Base-by-base conservation (phyloP, 257 asterid genomes). In the Solanum dulcamara region DNA sequence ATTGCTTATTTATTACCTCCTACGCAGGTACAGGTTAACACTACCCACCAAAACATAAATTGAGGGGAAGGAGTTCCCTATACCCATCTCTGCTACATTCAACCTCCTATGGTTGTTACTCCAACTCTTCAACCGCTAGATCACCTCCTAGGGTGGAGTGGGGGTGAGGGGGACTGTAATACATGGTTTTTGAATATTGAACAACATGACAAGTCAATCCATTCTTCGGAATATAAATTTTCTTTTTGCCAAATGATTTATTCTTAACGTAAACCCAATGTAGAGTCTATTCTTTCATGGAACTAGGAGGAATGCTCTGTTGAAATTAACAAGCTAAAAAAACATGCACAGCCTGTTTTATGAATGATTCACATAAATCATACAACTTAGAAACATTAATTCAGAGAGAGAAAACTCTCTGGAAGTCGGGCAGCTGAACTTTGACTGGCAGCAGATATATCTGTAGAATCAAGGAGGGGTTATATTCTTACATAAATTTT, bases 371-470 rank as follows among this genome's bases (percentile, higher is more conserved):
- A 18, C 10, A 42, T n/a, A 83, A 84, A 48, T 22, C 44, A 84
- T 77, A 74, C 24, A 59, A 74, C 10, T 42, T 26, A 79, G 42
- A 26, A 28, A 68, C 22, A 50, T 60, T 6, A 59, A 35, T 64
- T 42, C 30, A 20, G 59, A 22, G 85, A 62, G 71, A 87, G 75
- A 62, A 64, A 86, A 60, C 99, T 96, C 90, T 96, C 99, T 51
- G 98, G 99, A 70, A 96, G 98, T 81, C 99, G 93, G 83, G 99
- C 93, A 88, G 93, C 89, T 92, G 97, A 86, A 88, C 85, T 91
- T 88, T 91, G 98, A 87, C 85, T 91, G 86, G 89, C 88, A 82
- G 90, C 80, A 28, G 98, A 90, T 17, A 93, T 91, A 89, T 93
- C 99, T 94, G 94, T 85, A 50, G 75, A 91, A 88, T 67, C 87